Evolutionary conservation across 75 land plant genomes (phyloP), one percentile per base, ranked within the genome.

Genomic region (Isoetes taiwanensis): DNA sequence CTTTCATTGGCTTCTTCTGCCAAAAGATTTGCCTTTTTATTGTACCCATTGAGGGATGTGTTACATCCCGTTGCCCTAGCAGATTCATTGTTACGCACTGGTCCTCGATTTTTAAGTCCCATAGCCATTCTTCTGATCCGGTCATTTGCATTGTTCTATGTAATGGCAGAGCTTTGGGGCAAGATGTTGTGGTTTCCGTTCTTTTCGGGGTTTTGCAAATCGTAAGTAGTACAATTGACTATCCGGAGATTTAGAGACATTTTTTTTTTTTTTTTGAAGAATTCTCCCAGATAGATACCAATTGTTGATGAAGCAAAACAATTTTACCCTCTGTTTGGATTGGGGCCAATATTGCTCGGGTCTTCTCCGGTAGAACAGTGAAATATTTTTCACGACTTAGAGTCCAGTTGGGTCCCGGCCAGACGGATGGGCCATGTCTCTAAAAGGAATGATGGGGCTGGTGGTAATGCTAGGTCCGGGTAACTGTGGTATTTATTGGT

Each of bases 121-220:
- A 46, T 46, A 19, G 50, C 50, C 50, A 46, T 46, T 4, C 23
- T 46, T 16, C 50, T 16, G 5, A 46, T 19, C 50, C 23, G 50
- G 50, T 19, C 50, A 8, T 46, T 46, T 16, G 6, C 5, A 4
- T n/a, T 46, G 19, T 46, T 46, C 50, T 46, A 46, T 23, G 50
- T 46, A 19, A 46, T 46, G 50, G 50, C 50, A 19, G 50, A 46
- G 50, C n/a, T 46, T 19, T 46, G 50, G 50, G 50, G 50, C 4
- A 46, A 23, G n/a, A 23, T 46, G 50, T 46, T n/a, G 50, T 46
- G 21, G 50, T 46, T 3, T 46, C 50, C 4, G 50, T 46, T 46
- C 50, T 46, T n/a, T 46, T 46, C 50, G 50, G 50, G 50, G 50
- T 6, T 46, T 46, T 46, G 50, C 50, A n/a, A 46, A 46, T 23